Evolutionary conservation across 2,329 filamentous ascomycete species (phyloP), one percentile per base, ranked within the genome.

Genomic region (Trichophyton mentagrophytes): DNA sequence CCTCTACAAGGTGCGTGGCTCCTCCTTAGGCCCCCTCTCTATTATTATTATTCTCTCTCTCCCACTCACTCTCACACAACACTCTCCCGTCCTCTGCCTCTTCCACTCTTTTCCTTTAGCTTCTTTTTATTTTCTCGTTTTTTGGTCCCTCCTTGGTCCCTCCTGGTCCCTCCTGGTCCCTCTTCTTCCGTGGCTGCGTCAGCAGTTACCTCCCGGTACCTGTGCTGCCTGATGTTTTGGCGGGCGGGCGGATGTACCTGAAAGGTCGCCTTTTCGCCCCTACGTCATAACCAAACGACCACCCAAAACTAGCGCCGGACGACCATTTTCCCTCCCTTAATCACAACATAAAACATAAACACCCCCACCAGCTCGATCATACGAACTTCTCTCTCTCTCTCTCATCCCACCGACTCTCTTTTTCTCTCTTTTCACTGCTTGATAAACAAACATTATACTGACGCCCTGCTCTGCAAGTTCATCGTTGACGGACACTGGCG

Each of bases 401-500:
- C 8, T 11, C 33, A 38, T 38, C 33, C 33, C 33, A 38, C 33
- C 9, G 11, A 38, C 11, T 38, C 33, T 38, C 11, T 9, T 9
- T 3, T 36, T 36, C 33, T 9, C 25, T 27, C 33, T n/a, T 36
- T 8, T 38, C 11, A 38, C 33, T 38, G 1, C 27, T 30, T 30
- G 5, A 30, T 30, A 30, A 30, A 30, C 25, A 27, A 27, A 27
- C 27, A 30, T 30, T 30, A 7, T 30, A 30, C 27, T 30, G 27
- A 30, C 27, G 27, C 6, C 6, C 27, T 30, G 33, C 33, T 38
- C 33, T 40, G 17, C 55, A 6, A 96, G 92, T 99, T 96, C 74
- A 88, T 99, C 68, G 92, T 96, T 66, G 90, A 99, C 81, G 89
- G 88, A 67, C 83, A 82, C 67, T 99, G 93, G 93, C 85, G 85